Percentiles rank a stretch among this genome's conserved stretches.
These are phyloP conservation scores for Fusarium kyushuense DNA, from an alignment of 2,329 filamentous ascomycete genomes.

Conservation along the genomic window DNA sequence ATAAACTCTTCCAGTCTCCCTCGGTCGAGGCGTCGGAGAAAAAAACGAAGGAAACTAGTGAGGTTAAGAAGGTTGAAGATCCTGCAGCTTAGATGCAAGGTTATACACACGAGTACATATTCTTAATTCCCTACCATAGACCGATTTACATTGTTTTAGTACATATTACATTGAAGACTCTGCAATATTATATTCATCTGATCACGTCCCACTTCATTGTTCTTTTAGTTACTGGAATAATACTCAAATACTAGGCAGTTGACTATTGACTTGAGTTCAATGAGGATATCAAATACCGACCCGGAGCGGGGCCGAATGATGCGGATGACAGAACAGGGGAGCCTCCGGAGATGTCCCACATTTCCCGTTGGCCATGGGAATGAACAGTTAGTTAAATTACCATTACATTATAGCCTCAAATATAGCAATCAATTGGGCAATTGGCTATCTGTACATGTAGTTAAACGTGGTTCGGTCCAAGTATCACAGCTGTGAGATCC, in stretches of 20 bases:
- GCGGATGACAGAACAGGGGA: slow-evolving; percentile 1
- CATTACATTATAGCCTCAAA: background rate
- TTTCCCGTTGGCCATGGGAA: background rate
- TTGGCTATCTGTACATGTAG: background rate
- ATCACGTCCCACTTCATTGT: too few species aligned
- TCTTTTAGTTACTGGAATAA: too few species aligned
- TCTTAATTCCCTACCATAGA: too few species aligned
- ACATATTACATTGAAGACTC: too few species aligned
- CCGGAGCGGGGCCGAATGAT: slow-evolving; percentile 26
- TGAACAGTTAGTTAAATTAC: background rate
- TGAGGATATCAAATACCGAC: slow-evolving; percentile 10
- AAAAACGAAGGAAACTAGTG: background rate
- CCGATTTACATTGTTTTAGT: too few species aligned
- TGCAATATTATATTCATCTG: too few species aligned
- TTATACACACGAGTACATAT: background rate
- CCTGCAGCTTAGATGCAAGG: slow-evolving; percentile 4
- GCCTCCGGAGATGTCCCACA: slow-evolving; percentile 1
- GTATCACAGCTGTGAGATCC: background rate
- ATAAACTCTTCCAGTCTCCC: slow-evolving; percentile 21
- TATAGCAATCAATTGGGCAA: background rate
- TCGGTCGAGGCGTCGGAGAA: slow-evolving; percentile 12
- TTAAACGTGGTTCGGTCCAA: background rate
- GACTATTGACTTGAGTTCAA: background rate
- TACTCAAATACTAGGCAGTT: too few species aligned
- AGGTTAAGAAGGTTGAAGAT: background rate